These are phyloP conservation scores for Ophiostoma fasciatum DNA, from an alignment of 2,329 filamentous ascomycete species.

Conservation along the genomic window DNA sequence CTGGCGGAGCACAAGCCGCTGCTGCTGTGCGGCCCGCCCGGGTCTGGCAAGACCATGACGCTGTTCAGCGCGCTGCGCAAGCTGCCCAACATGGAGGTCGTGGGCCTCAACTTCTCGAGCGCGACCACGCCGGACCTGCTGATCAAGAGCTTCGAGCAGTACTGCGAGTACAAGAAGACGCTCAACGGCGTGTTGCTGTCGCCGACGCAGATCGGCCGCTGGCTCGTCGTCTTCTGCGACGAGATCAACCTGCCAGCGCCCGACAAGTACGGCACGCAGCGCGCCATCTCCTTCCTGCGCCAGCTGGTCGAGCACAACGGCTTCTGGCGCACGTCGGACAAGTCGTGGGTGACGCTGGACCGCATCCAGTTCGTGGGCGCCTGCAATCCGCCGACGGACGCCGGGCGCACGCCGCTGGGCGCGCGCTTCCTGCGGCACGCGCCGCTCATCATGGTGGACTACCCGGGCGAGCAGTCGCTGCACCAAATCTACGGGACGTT, in stretches of 20 bases:
- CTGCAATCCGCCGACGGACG: conserved; percentile 96
- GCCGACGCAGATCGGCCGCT: conserved; percentile 89
- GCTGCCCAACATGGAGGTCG: conserved; percentile 96
- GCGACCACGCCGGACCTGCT: conserved; percentile 94
- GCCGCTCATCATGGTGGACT: conserved; percentile 99
- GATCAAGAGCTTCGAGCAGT: conserved; percentile 98
- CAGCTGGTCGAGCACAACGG: conserved; percentile 98
- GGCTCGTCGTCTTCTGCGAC: conserved; percentile 97
- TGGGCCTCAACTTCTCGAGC: conserved; percentile 97
- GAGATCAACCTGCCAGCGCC: conserved; percentile 98
- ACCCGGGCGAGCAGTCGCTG: conserved; percentile 87
- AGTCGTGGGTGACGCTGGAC: conserved; percentile 94
- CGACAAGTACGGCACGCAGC: conserved; percentile 93
- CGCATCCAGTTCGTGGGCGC: conserved; percentile 98
- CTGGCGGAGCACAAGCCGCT: conserved; percentile 96
- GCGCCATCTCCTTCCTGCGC: conserved; percentile 91
- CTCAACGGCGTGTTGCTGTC: conserved; percentile 91
- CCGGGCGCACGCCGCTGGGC: conserved; percentile 86
- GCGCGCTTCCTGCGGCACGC: conserved; percentile 90
- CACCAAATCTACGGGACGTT: conserved; percentile 98
- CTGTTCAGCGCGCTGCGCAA: conserved; percentile 95
- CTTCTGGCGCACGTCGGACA: conserved; percentile 96
- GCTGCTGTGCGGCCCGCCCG: conserved; percentile 88
- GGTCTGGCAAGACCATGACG: conserved; percentile 99
- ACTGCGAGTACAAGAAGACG: conserved; percentile 99